Conservation (phyloP, 495 filamentous ascomycete species). For the Jackrogersella minutella region DNA sequence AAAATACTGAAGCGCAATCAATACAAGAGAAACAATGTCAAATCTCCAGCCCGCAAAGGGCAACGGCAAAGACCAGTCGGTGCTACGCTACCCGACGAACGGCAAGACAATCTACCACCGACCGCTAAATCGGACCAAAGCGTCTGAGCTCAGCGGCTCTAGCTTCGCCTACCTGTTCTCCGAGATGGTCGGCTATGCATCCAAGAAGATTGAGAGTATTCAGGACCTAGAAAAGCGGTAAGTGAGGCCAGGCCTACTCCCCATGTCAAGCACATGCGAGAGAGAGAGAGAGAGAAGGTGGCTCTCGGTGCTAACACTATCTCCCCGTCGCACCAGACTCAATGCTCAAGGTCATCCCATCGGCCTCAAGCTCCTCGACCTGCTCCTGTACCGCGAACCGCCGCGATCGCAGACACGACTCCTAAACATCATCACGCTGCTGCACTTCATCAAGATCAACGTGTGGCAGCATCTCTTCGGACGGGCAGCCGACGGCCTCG, state of each 20-base stretch:
- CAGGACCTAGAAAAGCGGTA: constrained; percentile 92
- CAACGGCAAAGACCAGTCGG: constrained; percentile 56
- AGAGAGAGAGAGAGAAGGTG: too few relatives aligned
- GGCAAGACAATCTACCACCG: constrained; percentile 98
- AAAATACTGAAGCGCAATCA: neutral
- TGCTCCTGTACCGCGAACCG: constrained; percentile 83
- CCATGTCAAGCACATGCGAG: neutral
- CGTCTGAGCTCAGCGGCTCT: constrained; percentile 85
- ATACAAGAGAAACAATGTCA: constrained; percentile 43
- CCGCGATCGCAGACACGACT: constrained; percentile 75
- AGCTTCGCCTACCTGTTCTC: constrained; percentile 95
- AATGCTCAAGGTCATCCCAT: constrained; percentile 96
- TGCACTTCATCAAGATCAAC: constrained; percentile 91
- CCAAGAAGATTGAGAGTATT: constrained; percentile 87
- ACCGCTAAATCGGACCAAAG: constrained; percentile 86
- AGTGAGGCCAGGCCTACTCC: constrained; percentile 13
- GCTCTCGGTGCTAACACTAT: neutral
- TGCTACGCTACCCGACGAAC: constrained; percentile 92
- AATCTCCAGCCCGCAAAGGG: constrained; percentile 50
- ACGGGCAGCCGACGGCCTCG: constrained; percentile 88
- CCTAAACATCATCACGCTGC: constrained; percentile 85
- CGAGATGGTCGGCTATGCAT: constrained; percentile 97
- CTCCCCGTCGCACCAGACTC: constrained; percentile 61
- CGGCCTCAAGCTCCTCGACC: constrained; percentile 91
- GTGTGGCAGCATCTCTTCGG: constrained; percentile 93